Percentiles rank a stretch among this genome's conserved stretches.
Conservation (phyloP, 129 eudicot species). For the Oenanthe sinensis region DNA sequence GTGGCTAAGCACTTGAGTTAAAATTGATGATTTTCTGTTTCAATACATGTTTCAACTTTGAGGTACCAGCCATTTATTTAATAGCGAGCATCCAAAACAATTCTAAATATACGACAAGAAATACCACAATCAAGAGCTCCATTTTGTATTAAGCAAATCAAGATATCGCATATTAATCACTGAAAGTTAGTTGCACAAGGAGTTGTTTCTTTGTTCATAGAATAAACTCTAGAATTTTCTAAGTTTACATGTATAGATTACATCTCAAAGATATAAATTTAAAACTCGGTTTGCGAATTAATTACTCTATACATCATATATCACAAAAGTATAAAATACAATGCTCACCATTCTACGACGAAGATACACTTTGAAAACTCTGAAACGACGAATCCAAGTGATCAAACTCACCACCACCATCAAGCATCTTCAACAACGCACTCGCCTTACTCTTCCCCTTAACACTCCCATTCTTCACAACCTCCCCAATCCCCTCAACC, state of each 20-base stretch:
- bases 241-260: background rate
- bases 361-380: slow-evolving; percentile 20
- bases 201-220: background rate
- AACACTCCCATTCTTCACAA: slow-evolving; percentile 51
- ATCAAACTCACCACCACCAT: slow-evolving; percentile 12
- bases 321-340: background rate
- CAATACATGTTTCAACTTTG: background rate
- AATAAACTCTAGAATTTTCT: background rate
- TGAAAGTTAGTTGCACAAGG: background rate
- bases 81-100: background rate
- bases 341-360: slow-evolving; percentile 20
- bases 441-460: slow-evolving; percentile 68
- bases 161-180: background rate
- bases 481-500: slow-evolving; percentile 49
- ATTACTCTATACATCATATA: background rate
- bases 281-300: background rate
- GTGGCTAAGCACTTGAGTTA: background rate
- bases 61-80: background rate
- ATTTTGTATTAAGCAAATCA: background rate
- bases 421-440: slow-evolving; percentile 47
- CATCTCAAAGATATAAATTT: background rate
- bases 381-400: slow-evolving; percentile 18
- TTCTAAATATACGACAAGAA: background rate
- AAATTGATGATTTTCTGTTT: background rate
- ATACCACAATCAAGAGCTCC: background rate